These are phyloP conservation scores for Nothopassalora personata DNA, from an alignment of 2,329 filamentous ascomycete species.

Conservation along the genomic window DNA sequence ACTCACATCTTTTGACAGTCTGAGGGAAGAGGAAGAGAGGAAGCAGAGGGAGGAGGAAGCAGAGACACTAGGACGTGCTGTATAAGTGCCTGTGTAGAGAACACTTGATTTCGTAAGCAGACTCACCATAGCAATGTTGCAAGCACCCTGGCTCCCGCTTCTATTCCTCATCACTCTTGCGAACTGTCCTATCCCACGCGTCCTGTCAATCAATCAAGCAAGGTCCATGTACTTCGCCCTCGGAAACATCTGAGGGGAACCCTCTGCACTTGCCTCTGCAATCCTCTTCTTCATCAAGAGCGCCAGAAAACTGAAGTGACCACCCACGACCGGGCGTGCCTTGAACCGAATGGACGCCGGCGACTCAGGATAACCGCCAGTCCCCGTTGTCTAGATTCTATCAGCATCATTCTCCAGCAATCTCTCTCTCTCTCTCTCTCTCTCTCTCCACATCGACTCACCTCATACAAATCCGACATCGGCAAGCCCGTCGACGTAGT, in stretches of 20 bases:
- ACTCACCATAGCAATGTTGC: neutral
- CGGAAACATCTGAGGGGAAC: neutral
- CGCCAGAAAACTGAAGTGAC: slow-evolving; percentile 8
- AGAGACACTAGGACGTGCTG: neutral
- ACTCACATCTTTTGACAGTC: neutral
- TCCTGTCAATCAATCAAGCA: neutral
- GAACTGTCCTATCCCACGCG: neutral
- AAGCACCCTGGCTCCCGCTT: neutral
- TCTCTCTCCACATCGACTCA: neutral
- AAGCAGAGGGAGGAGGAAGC: neutral
- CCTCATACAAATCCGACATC: slow-evolving; percentile 48
- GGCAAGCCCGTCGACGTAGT: slow-evolving; percentile 44
- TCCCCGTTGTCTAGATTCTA: neutral
- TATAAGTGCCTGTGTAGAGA: neutral
- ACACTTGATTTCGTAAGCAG: neutral
- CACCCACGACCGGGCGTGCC: slow-evolving; percentile 11
- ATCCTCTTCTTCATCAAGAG: neutral
- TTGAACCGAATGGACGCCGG: slow-evolving; percentile 1
- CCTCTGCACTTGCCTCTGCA: neutral
- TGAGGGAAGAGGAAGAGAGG: neutral
- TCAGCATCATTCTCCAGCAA: neutral
- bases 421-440: neutral
- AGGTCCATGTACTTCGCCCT: neutral
- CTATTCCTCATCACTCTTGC: neutral
- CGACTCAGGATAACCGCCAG: neutral